Evolutionary conservation across 164 flowering plant genomes (phyloP).

Genomic region (Vitis riparia): DNA sequence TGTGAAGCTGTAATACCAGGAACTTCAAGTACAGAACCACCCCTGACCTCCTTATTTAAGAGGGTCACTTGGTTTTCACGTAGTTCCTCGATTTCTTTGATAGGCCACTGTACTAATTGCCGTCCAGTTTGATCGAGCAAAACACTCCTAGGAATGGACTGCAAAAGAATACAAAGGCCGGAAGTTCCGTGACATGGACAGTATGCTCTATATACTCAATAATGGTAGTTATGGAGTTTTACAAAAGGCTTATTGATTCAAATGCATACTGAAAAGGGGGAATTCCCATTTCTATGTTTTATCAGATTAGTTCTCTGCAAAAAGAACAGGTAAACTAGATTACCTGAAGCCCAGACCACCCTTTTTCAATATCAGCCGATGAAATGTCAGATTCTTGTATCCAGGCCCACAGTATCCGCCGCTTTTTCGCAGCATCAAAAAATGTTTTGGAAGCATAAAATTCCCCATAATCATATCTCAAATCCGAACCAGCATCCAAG

Average conservation of each 20-base stretch:
- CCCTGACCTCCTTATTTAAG: conserved; percentile 3
- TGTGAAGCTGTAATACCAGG: conserved; percentile 8
- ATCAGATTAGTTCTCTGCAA: not conserved
- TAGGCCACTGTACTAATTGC: conserved; percentile 64
- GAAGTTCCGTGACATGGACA: too few relatives aligned
- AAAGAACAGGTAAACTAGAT: not conserved
- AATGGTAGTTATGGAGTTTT: too few relatives aligned
- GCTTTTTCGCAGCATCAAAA: conserved; percentile 30
- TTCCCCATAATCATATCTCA: conserved; percentile 50
- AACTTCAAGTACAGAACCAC: conserved; percentile 18
- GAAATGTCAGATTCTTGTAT: conserved; percentile 22
- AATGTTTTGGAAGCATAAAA: conserved; percentile 51
- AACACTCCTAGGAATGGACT: conserved; percentile 54
- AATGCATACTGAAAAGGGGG: too few relatives aligned
- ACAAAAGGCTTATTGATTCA: too few relatives aligned
- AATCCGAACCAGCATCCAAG: conserved; percentile 20
- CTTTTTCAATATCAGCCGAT: conserved; percentile 10
- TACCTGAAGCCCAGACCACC: conserved; percentile 25
- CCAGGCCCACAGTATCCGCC: conserved; percentile 51
- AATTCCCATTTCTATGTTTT: not conserved
- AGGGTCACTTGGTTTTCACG: conserved; percentile 12
- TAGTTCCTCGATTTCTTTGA: conserved; percentile 41
- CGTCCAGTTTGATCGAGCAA: conserved; percentile 45
- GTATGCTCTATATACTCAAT: too few relatives aligned
- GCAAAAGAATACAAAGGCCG: conserved; percentile 4